Conservation (phyloP, 352 stramenopile genomes). For the Phytophthora sansomeana region DNA sequence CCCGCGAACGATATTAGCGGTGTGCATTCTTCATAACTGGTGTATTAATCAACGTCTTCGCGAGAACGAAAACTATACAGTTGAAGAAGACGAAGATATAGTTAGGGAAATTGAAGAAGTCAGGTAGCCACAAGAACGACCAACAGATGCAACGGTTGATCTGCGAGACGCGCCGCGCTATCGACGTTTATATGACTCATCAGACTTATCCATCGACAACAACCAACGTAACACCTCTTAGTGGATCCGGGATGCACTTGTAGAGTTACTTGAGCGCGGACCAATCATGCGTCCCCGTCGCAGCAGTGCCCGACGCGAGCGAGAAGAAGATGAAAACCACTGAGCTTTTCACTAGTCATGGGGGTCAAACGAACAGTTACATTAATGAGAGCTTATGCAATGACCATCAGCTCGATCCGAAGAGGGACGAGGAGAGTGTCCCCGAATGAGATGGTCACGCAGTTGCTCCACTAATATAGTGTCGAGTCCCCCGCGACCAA, state of each 20-base stretch:
- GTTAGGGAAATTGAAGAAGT: neutral
- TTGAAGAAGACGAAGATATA: neutral
- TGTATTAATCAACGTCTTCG: neutral
- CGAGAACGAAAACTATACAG: neutral
- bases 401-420: constrained; percentile 14
- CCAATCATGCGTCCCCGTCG: too few relatives aligned
- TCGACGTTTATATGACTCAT: neutral
- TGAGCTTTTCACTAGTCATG: constrained; percentile 6
- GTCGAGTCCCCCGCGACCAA: constrained; percentile 3
- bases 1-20: neutral
- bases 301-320: too few relatives aligned
- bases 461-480: constrained; percentile 9
- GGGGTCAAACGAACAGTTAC: constrained; percentile 12
- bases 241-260: neutral
- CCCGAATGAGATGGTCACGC: constrained; percentile 5
- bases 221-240: neutral
- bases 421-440: constrained; percentile 22
- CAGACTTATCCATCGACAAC: neutral
- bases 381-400: constrained; percentile 15
- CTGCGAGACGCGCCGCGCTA: neutral
- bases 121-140: neutral
- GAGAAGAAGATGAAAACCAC: too few relatives aligned
- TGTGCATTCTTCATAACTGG: constrained; percentile 17
- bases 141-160: neutral
- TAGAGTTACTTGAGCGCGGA: neutral